Base-by-base conservation (phyloP, 495 filamentous ascomycete genomes). In the Pyrenula massariospora region DNA sequence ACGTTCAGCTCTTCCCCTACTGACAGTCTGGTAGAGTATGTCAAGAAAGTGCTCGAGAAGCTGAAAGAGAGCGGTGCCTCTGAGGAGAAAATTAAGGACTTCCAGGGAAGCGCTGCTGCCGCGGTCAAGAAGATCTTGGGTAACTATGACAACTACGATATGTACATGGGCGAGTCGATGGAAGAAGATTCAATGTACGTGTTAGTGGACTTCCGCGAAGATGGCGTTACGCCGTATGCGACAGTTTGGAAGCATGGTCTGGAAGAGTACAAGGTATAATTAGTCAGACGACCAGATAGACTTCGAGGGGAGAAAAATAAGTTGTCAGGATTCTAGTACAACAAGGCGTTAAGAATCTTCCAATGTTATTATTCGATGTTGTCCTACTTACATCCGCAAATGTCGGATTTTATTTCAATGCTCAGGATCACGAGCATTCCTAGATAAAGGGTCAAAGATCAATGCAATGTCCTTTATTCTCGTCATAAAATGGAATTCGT, bases 161-260 rank as follows among this genome's bases (percentile, higher is more conserved):
- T 96, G 73, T 88, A 91, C 70, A 86, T 87, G 63, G 92, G 93
- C 69, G 83, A 91, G 78, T 85, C 81, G 59, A 92, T 91, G 88
- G 82, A 95, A 67, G 82, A 84, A 59, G 88, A 95, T 62, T 91
- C 87, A 73, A 97, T 98, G 93, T 88, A 71, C 62, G 78, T 93
- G 56, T 89, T 96, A 56, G 85, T 96, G 68, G 92, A 97, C 77
- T 98, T 95, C 79, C 90, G 92, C 65, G 91, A 94, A 67, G 94
- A 97, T 63, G 93, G 93, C 70, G 71, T 86, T 58, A 97, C 92
- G 24, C 93, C 93, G 36, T 98, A 77, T 65, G 78, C 96, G 55
- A 84, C 81, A 58, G 75, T 95, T 77, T 98, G 93, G 94, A 96
- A 96, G 82, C 85, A 96, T 72, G 94, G 93, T 62, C 76, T 98